These are phyloP conservation scores for Endoconidiophora polonica DNA, from an alignment of 2,329 filamentous ascomycete genomes.

Conservation along the genomic window DNA sequence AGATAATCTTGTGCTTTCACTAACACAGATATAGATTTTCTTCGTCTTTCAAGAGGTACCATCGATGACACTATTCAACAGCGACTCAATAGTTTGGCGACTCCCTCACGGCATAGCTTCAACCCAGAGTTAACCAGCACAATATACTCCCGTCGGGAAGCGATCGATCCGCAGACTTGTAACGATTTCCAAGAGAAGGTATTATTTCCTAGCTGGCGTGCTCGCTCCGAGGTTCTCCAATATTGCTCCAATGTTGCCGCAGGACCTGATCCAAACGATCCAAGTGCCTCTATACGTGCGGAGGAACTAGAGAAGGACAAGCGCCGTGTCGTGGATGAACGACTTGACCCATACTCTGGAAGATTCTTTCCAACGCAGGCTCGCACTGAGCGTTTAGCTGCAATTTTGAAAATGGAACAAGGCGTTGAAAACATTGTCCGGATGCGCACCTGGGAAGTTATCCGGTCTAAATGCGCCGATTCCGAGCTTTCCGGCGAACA, in stretches of 20 bases:
- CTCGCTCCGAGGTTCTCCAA: conserved; percentile 63
- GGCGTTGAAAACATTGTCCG: conserved; percentile 66
- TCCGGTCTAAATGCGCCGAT: conserved; percentile 57
- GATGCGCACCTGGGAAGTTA: conserved; percentile 61
- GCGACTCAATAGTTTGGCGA: conserved; percentile 77
- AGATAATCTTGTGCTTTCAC: not conserved
- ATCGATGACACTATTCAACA: conserved; percentile 91
- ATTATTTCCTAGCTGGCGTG: conserved; percentile 78
- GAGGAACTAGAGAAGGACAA: conserved; percentile 53
- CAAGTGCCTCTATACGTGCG: conserved; percentile 52
- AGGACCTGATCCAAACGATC: conserved; percentile 73
- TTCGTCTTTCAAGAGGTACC: conserved; percentile 65
- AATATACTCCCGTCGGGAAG: conserved; percentile 24
- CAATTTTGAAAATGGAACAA: conserved; percentile 56
- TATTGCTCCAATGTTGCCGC: conserved; percentile 85
- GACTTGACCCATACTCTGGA: conserved; percentile 79
- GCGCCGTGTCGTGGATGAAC: conserved; percentile 66
- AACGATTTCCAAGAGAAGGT: conserved; percentile 56
- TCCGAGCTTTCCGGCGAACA: conserved; percentile 21
- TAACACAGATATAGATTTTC: conserved; percentile 49
- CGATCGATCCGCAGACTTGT: conserved; percentile 48
- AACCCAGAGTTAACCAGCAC: conserved; percentile 61
- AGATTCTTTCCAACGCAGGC: conserved; percentile 68
- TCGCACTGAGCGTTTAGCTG: conserved; percentile 63
- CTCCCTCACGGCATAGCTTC: conserved; percentile 55